Base-by-base conservation (phyloP, 2,329 filamentous ascomycete species). In the Keithomyces neogunnii region DNA sequence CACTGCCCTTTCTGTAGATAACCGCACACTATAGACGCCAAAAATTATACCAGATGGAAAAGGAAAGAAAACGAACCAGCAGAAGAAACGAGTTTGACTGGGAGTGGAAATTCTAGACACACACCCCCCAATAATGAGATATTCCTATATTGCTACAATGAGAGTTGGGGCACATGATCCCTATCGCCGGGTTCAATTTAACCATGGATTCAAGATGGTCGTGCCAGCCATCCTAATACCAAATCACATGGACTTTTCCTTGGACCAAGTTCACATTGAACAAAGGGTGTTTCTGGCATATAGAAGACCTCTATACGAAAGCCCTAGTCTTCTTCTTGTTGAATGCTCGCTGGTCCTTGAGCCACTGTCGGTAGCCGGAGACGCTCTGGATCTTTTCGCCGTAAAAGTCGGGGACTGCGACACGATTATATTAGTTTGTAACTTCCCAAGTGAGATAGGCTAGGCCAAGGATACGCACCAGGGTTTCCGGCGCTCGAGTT, bases 321-420 rank as follows among this genome's bases (percentile, higher is more conserved):
- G 73, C 81, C 58, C 74, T 81, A 67, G 82, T 84, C 81, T 95
- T 86, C 81, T 95, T 95, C 76, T 90, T 90, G 74, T 95, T 96
- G 73, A 96, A 99, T 8, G 91, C 92, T 56, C 92, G 80, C 76
- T 97, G 93, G 65, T 99, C 93, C 77, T 96, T 97, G 63, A 99
- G 73, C 93, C 93, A 99, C 68, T 89, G 85, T 62, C 93, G 78
- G 69, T 97, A 99, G 45, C 89, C 91, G 50, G 84, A 78, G 28
- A 97, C 89, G 62, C 90, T 96, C 48, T 88, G 88, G 62, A 99
- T 96, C 78, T 96, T 97, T 74, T 99, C 93, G 62, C 93, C 93
- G 64, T 99, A 99, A 72, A 96, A 99, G 67, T 99, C 93, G 43
- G 92, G 91, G 1, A 96, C 88, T 78, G 49, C 3, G 45, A 6